Percentiles rank a stretch among this genome's conserved stretches.
Evolutionary conservation across 2,329 filamentous ascomycete genomes (phyloP).

Genomic region (Emydomyces testavorans): DNA sequence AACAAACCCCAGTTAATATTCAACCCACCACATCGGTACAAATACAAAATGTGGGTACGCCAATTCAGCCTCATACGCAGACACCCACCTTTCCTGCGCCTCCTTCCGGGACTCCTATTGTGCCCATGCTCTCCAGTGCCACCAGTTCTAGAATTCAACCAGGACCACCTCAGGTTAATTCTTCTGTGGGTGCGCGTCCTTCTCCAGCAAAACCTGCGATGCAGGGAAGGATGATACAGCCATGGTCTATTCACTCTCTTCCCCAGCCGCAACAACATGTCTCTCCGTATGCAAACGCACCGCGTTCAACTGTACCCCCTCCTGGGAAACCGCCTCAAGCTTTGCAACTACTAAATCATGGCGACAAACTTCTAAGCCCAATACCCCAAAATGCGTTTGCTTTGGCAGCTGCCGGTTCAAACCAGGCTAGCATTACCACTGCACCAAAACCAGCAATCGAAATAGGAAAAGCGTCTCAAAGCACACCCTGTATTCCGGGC

Average conservation of each 20-base stretch:
- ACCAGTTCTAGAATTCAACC: background rate
- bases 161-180: background rate
- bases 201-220: constrained; percentile 6
- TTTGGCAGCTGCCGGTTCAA: background rate
- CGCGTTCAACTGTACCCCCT: background rate
- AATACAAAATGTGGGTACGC: background rate
- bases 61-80: background rate
- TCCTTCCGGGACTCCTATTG: background rate
- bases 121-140: background rate
- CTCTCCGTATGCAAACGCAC: background rate
- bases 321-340: background rate
- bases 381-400: background rate
- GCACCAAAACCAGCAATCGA: background rate
- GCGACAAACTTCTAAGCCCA: background rate
- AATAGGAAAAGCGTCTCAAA: background rate
- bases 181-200: background rate
- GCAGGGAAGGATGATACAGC: constrained; percentile 9
- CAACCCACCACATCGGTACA: background rate
- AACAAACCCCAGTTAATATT: background rate
- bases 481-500: background rate
- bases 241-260: constrained; percentile 14
- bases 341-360: background rate
- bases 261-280: constrained; percentile 10
- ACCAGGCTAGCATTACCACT: constrained; percentile 5
- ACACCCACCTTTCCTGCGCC: background rate